Conservation (phyloP, 1,284 basidiomycete species). For the Rugosomyces carneus region DNA sequence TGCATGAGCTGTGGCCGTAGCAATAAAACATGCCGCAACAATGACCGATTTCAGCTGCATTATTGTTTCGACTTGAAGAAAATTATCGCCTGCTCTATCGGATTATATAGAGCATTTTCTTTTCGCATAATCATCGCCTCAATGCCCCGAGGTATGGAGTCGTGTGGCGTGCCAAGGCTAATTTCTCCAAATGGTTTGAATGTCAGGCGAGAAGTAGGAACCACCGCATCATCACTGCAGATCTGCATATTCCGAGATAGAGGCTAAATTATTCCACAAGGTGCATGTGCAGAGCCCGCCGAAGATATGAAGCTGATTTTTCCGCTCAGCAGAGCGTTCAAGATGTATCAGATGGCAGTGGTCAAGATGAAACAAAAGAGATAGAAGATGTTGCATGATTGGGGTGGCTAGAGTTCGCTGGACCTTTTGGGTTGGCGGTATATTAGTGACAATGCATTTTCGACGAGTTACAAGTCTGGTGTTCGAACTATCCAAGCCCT, state of each 20-base stretch:
- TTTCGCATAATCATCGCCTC: slow-evolving; percentile 12
- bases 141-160: slow-evolving; percentile 1
- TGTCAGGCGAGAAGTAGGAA: not conserved
- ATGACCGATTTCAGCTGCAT: slow-evolving; percentile 19
- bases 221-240: not conserved
- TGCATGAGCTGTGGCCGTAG: slow-evolving; percentile 21
- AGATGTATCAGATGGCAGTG: too few species aligned
- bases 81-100: not conserved
- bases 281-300: too few species aligned
- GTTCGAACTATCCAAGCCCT: too few species aligned
- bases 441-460: too few species aligned
- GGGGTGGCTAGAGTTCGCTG: too few species aligned
- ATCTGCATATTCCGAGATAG: slow-evolving; percentile 4
- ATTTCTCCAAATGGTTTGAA: not conserved
- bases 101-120: not conserved
- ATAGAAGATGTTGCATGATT: too few species aligned
- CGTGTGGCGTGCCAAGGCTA: slow-evolving; percentile 5
- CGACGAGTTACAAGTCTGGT: too few species aligned
- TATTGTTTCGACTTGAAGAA: not conserved
- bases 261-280: slow-evolving; percentile 6
- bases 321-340: too few species aligned
- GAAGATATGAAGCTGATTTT: too few species aligned
- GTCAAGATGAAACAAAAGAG: too few species aligned
- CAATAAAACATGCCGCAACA: slow-evolving; percentile 17
- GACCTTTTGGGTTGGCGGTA: too few species aligned